Conservation (phyloP, 257 asterid genomes). For the Cruciata laevipes region DNA sequence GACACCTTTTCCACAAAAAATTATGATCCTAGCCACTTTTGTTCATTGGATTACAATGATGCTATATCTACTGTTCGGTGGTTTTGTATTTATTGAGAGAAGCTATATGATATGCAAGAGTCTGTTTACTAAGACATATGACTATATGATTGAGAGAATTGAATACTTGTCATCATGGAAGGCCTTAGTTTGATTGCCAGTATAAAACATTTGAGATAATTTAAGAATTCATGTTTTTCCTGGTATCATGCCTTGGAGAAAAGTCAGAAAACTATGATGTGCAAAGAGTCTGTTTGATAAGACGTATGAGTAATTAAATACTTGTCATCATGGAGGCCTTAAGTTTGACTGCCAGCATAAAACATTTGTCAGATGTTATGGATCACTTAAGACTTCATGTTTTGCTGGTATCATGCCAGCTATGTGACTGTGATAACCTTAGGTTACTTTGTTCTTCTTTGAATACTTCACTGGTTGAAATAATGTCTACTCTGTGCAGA, state of each 20-base stretch:
- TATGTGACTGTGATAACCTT: neutral
- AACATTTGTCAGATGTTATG: neutral
- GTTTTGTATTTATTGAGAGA: neutral
- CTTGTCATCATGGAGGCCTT: neutral
- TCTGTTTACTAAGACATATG: no score
- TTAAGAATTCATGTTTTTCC: no score
- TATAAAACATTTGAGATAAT: neutral
- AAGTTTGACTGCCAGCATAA: no score
- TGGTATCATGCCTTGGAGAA: no score
- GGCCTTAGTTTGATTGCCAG: neutral
- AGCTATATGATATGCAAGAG: neutral
- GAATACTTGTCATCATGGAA: neutral
- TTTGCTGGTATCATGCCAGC: neutral
- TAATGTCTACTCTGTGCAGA: constrained; percentile 39
- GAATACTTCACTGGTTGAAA: constrained; percentile 3
- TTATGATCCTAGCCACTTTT: neutral
- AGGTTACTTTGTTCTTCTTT: constrained; percentile 4
- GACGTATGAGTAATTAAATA: neutral
- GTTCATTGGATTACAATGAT: neutral
- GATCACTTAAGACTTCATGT: neutral
- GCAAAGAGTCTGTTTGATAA: neutral
- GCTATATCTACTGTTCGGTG: neutral
- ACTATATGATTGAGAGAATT: neutral
- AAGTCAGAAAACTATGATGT: neutral
- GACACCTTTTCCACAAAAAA: no score